Conservation (phyloP, 805 yeast species). For the Suhomyces tanzawaensis region DNA sequence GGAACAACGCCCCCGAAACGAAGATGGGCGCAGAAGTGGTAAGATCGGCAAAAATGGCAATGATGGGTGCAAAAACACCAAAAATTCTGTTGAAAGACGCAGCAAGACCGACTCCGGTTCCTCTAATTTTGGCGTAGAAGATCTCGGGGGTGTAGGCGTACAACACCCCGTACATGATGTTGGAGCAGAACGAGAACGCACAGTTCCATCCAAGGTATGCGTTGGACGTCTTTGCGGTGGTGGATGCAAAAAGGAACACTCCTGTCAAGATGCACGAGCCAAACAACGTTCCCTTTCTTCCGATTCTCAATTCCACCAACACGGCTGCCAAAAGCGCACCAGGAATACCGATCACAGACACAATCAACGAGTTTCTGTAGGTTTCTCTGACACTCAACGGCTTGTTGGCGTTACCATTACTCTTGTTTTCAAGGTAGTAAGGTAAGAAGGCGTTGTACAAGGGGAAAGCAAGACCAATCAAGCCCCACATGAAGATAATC, state of each 20-base stretch:
- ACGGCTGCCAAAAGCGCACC: constrained; percentile 34
- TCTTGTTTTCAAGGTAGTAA: constrained; percentile 46
- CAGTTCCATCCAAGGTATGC: constrained; percentile 50
- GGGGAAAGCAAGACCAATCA: constrained; percentile 59
- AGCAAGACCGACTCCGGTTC: constrained; percentile 61
- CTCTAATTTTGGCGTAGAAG: constrained; percentile 46
- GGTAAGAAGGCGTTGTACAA: constrained; percentile 55
- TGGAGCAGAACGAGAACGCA: constrained; percentile 44
- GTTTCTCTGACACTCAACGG: constrained; percentile 32
- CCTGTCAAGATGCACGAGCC: constrained; percentile 53
- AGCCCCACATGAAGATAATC: constrained; percentile 49
- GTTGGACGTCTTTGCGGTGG: constrained; percentile 54
- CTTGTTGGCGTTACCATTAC: constrained; percentile 22
- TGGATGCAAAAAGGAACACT: constrained; percentile 59
- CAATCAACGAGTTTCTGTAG: constrained; percentile 31
- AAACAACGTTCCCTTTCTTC: constrained; percentile 57
- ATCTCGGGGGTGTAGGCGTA: constrained; percentile 70
- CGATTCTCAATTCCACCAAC: constrained; percentile 37
- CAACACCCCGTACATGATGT: constrained; percentile 54
- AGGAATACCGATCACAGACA: constrained; percentile 32
- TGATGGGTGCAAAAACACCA: constrained; percentile 59
- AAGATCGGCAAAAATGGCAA: constrained; percentile 47
- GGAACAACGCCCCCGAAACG: constrained; percentile 57
- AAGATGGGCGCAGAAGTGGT: constrained; percentile 59
- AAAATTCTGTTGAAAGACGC: constrained; percentile 52